Evolutionary conservation across 1,284 basidiomycete genomes (phyloP).

Genomic region (Boletus semigastroideus): DNA sequence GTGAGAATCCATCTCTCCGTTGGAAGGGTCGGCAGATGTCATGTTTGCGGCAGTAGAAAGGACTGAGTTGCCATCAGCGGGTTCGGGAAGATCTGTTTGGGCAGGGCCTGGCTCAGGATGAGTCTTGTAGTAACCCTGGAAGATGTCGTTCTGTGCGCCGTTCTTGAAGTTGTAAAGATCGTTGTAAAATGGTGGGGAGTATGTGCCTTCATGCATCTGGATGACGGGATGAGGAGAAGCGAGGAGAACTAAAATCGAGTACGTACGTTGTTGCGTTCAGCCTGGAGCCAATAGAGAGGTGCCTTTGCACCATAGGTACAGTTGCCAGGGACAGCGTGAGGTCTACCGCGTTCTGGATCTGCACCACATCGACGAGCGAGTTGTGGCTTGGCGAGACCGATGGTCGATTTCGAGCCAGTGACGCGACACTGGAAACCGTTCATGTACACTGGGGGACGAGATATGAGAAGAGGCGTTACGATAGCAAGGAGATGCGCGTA

Average conservation of each 20-base stretch:
- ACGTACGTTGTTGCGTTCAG: conserved; percentile 55
- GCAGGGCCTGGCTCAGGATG: conserved; percentile 22
- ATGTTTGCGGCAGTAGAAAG: neutral
- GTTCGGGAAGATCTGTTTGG: conserved; percentile 28
- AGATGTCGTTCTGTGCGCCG: conserved; percentile 52
- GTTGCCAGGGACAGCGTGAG: conserved; percentile 50
- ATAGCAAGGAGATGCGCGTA: conserved; percentile 23
- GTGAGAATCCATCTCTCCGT: neutral
- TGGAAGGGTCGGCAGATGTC: too few relatives aligned
- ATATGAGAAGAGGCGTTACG: neutral
- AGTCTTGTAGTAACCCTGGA: conserved; percentile 25
- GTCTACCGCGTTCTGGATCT: conserved; percentile 44
- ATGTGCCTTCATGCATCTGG: conserved; percentile 44
- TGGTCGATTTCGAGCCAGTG: conserved; percentile 51
- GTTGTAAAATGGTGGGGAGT: conserved; percentile 45
- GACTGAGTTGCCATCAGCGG: neutral
- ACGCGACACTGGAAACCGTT: conserved; percentile 73
- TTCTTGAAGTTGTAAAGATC: conserved; percentile 45
- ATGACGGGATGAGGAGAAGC: neutral
- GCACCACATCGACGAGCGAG: conserved; percentile 59
- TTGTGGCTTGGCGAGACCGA: conserved; percentile 50
- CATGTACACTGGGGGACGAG: conserved; percentile 57
- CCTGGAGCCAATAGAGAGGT: conserved; percentile 67
- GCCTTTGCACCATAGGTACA: conserved; percentile 68
- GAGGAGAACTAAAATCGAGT: neutral